phyloP scores from a whole-genome alignment of 805 yeast species.

The Candida adriatica region DNA sequence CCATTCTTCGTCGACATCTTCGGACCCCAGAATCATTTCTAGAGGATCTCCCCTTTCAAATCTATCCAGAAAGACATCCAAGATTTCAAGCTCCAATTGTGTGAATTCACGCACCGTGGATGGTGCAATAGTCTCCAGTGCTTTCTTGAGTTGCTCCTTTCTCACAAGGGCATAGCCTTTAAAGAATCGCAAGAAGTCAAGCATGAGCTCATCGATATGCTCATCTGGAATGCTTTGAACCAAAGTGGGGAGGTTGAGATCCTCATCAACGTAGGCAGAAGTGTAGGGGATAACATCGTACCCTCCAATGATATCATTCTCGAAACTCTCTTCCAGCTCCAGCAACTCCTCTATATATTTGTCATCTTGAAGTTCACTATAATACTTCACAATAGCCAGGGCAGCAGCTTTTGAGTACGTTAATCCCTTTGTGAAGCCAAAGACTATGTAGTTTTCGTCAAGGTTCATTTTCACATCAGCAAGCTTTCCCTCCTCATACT shows the following conservation, averaged over 20 bases:
- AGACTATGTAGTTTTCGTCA: slow-evolving; percentile 28
- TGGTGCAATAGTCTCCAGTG: neutral
- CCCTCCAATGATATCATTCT: slow-evolving; percentile 18
- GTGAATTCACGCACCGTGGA: slow-evolving; percentile 18
- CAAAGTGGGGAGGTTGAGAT: slow-evolving; percentile 10
- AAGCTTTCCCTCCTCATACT: slow-evolving; percentile 14
- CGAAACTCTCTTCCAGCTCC: slow-evolving; percentile 13
- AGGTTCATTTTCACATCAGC: slow-evolving; percentile 22
- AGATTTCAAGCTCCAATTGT: slow-evolving; percentile 11
- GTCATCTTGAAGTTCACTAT: slow-evolving; percentile 7
- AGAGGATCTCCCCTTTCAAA: slow-evolving; percentile 12
- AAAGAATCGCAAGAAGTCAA: slow-evolving; percentile 16
- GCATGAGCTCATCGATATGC: slow-evolving; percentile 15
- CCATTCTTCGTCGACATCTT: slow-evolving; percentile 21
- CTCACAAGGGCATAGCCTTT: slow-evolving; percentile 12
- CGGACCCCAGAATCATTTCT: slow-evolving; percentile 16
- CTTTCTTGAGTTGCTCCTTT: slow-evolving; percentile 1
- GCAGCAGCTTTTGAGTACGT: slow-evolving; percentile 16
- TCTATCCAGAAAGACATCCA: no score
- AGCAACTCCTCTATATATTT: slow-evolving; percentile 12
- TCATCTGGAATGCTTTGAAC: slow-evolving; percentile 14
- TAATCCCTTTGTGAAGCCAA: slow-evolving; percentile 24
- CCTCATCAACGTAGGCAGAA: slow-evolving; percentile 9
- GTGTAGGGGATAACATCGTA: slow-evolving; percentile 18
- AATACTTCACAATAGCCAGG: slow-evolving; percentile 11